A percentile compares a stretch with the other conserved stretches of the same genome.
These are phyloP conservation scores for Rhododendron kiyosumense DNA, from an alignment of 148 eudicot species.

Conservation along the genomic window DNA sequence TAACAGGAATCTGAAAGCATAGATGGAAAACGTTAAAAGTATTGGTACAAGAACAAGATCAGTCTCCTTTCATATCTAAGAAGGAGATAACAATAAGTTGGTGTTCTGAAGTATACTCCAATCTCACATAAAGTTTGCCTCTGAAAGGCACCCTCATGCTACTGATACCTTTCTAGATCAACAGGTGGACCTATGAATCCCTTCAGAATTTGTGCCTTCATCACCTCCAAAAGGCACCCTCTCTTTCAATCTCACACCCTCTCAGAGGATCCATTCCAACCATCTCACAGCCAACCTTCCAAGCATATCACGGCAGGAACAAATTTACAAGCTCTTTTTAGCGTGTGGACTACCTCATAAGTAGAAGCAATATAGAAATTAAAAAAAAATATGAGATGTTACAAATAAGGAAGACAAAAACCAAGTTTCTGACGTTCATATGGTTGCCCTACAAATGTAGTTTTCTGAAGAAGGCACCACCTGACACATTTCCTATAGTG, in stretches of 20 bases:
- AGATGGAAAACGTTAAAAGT: not conserved
- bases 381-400: not conserved
- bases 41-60: not conserved
- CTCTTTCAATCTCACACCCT: not conserved
- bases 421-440: not conserved
- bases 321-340: not conserved
- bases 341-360: not conserved
- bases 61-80: not conserved
- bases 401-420: not conserved
- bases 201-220: not conserved
- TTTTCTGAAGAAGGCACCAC: slow-evolving; percentile 20
- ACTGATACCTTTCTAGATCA: not conserved
- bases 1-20: slow-evolving; percentile 2
- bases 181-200: not conserved
- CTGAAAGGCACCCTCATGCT: not conserved
- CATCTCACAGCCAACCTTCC: not conserved
- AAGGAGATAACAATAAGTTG: not conserved
- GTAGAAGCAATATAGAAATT: not conserved
- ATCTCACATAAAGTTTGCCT: not conserved
- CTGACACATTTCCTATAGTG: slow-evolving; percentile 57
- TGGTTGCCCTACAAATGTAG: slow-evolving; percentile 1
- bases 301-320: not conserved
- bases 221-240: not conserved
- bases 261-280: not conserved
- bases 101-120: not conserved